Conservation (phyloP, 2,329 filamentous ascomycete species). For the Colletotrichum sp. region DNA sequence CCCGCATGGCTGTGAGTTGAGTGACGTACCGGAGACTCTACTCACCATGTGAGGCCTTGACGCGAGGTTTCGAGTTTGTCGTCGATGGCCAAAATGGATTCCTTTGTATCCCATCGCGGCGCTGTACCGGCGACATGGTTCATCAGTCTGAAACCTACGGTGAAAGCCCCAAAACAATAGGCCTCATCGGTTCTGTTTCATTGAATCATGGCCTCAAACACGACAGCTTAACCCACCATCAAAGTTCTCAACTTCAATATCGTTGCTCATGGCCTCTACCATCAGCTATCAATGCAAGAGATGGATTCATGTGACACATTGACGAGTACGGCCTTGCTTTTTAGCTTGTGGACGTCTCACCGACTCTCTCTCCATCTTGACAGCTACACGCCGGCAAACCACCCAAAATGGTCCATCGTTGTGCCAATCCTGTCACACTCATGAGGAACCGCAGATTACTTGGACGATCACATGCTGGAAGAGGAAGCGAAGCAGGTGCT, state of each 20-base stretch:
- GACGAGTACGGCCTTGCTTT: neutral
- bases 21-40: neutral
- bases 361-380: conserved; percentile 1
- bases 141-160: neutral
- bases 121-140: neutral
- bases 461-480: no score
- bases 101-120: neutral
- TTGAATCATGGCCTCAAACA: neutral
- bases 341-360: neutral
- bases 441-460: neutral
- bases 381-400: neutral
- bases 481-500: no score
- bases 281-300: neutral
- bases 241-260: no score
- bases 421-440: neutral
- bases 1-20: neutral
- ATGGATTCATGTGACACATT: neutral
- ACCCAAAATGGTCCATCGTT: neutral
- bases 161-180: neutral
- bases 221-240: no score
- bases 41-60: neutral
- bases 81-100: neutral
- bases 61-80: neutral
- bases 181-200: neutral
- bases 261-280: neutral